Percentiles rank a stretch among this genome's conserved stretches.
Conservation (phyloP, 2,329 filamentous ascomycete species). For the Tolypocladium inflatum region DNA sequence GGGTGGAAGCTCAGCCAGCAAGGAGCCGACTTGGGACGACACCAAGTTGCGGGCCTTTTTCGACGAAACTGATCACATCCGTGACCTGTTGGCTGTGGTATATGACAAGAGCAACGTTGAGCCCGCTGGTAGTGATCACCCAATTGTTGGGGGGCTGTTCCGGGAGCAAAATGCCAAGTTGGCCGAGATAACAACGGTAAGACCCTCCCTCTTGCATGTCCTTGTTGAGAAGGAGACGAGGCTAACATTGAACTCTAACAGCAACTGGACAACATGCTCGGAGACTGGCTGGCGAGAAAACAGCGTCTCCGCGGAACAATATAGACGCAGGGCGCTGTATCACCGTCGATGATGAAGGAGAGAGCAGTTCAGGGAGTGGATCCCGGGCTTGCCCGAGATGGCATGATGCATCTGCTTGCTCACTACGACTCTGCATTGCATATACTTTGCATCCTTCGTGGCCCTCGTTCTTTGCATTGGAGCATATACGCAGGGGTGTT, state of each 20-base stretch:
- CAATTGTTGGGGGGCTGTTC: conserved; percentile 71
- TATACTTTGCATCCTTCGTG: neutral
- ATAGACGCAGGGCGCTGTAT: conserved; percentile 12
- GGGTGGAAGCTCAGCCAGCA: conserved; percentile 25
- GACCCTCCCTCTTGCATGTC: conserved; percentile 11
- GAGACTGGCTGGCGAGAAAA: conserved; percentile 69
- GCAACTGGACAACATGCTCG: conserved; percentile 80
- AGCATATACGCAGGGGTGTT: neutral
- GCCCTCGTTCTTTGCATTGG: neutral
- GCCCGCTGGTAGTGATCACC: conserved; percentile 75
- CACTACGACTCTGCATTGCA: neutral
- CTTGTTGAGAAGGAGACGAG: no score
- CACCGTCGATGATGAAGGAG: neutral
- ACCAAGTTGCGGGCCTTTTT: conserved; percentile 78
- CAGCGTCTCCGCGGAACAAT: conserved; percentile 47
- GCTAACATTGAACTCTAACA: conserved; percentile 18
- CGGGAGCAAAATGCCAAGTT: conserved; percentile 78
- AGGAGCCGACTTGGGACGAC: conserved; percentile 68
- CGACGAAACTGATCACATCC: conserved; percentile 79
- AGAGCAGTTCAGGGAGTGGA: neutral
- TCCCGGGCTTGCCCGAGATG: neutral
- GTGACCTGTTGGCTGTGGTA: conserved; percentile 82
- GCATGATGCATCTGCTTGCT: neutral
- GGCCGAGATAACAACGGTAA: conserved; percentile 72
- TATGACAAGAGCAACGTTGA: conserved; percentile 82